Conservation (phyloP, 2,329 filamentous ascomycete species). For the Aspergillaceae sp. region DNA sequence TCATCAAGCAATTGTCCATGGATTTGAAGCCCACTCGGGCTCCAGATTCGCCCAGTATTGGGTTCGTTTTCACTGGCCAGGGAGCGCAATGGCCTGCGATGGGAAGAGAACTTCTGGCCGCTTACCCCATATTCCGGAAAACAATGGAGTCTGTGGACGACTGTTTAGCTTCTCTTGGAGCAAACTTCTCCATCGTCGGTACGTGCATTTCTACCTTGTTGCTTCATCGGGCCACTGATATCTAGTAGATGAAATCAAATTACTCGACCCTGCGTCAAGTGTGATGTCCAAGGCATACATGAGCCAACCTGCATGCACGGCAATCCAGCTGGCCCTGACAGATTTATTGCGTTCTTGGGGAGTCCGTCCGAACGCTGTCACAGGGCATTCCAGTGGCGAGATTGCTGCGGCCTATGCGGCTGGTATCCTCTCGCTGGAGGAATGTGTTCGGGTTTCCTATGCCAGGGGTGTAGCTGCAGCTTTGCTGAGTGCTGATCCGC, state of each 20-base stretch:
- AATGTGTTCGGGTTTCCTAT: constrained; percentile 18
- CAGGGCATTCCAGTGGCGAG: constrained; percentile 26
- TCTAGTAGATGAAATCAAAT: constrained; percentile 2
- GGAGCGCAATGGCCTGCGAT: constrained; percentile 15
- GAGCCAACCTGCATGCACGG: constrained; percentile 21
- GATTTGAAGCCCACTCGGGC: constrained; percentile 15
- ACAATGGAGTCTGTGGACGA: constrained; percentile 3
- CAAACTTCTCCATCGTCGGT: constrained; percentile 6
- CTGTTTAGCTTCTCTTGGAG: constrained; percentile 9
- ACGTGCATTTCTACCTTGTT: background rate
- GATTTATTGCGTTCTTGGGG: constrained; percentile 20
- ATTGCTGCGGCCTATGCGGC: constrained; percentile 27
- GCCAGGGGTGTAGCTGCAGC: constrained; percentile 10
- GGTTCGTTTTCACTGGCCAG: constrained; percentile 14
- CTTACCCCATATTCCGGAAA: constrained; percentile 14
- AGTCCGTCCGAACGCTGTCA: constrained; percentile 15
- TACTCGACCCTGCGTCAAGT: background rate
- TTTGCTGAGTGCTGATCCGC: constrained; percentile 4
- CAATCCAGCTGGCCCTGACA: constrained; percentile 23
- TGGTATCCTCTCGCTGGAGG: constrained; percentile 11
- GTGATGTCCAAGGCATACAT: background rate
- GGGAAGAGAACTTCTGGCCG: constrained; percentile 9
- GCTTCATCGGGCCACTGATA: background rate
- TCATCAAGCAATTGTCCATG: constrained; percentile 15
- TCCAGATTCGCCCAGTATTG: constrained; percentile 8